Percentiles rank a stretch among this genome's conserved stretches.
These are phyloP conservation scores for Ottelia alismoides DNA, from an alignment of 106 monocot species.

Conservation along the genomic window DNA sequence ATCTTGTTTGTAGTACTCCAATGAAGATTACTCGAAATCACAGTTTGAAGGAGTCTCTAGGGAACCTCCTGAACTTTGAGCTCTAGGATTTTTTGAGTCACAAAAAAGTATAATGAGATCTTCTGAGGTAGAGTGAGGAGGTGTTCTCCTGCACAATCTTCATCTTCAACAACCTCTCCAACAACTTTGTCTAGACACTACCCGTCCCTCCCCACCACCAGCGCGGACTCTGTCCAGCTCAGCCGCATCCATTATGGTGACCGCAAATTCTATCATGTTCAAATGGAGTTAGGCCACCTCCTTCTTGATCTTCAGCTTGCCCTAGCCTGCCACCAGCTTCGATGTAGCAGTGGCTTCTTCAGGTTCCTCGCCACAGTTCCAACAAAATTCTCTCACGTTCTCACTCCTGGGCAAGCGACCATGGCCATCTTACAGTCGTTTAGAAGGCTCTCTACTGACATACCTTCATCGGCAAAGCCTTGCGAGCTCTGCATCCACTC, in stretches of 20 bases:
- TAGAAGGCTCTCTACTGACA: slow-evolving; percentile 12
- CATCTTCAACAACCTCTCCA: slow-evolving; percentile 33
- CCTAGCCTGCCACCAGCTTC: slow-evolving; percentile 52
- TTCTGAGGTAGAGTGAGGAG: slow-evolving; percentile 61
- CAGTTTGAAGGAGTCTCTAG: too few species aligned
- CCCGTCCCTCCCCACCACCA: slow-evolving; percentile 55
- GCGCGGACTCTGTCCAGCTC: slow-evolving; percentile 29
- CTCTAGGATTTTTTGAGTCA: too few species aligned
- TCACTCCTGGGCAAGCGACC: slow-evolving; percentile 14
- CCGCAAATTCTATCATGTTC: slow-evolving; percentile 60
- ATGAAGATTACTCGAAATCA: too few species aligned
- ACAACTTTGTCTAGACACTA: slow-evolving; percentile 51
- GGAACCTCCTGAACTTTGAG: too few species aligned
- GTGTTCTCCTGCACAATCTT: slow-evolving; percentile 60
- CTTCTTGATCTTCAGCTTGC: slow-evolving; percentile 53
- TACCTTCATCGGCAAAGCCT: slow-evolving; percentile 4
- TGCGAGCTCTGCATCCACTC: slow-evolving; percentile 37
- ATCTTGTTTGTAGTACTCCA: too few species aligned
- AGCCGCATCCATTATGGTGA: slow-evolving; percentile 32
- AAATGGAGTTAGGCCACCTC: slow-evolving; percentile 35
- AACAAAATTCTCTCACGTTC: slow-evolving; percentile 28
- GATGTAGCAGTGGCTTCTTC: slow-evolving; percentile 29
- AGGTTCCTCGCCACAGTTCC: slow-evolving; percentile 46
- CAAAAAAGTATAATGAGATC: too few species aligned
- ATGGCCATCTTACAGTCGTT: slow-evolving; percentile 25